Base-by-base conservation (phyloP, 495 filamentous ascomycete genomes). In the Alectoria sarmentosa region DNA sequence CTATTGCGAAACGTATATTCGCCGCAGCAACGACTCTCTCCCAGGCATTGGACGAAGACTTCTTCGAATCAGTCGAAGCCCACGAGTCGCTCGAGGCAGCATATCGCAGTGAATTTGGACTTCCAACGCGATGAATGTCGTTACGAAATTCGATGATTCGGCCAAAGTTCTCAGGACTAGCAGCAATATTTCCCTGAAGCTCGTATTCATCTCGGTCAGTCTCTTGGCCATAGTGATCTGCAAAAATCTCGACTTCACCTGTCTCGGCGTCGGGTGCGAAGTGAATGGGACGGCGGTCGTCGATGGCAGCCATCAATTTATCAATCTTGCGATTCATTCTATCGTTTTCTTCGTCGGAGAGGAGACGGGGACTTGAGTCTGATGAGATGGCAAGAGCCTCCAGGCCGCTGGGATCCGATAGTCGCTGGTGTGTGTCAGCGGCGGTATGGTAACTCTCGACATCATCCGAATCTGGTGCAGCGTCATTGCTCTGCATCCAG, bases 191-290 rank as follows among this genome's bases (percentile, higher is more conserved):
- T 13, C 1, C 39, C 55, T 64, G 41, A 2, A 59, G 14, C 11
- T 64, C 55, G 11, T 42, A 28, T 36, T 36, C 38, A 32, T 28
- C 36, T 3, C 60, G 26, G 23, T 57, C 49, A 9, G 2, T 17
- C 19, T 38, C 19, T 46, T 39, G 21, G 8, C 0, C 36, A 7
- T 63, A 10, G 38, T 17, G 26, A 11, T 52, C 38, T 13, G 52
- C 28, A 15, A 55, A 63, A 28, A 63, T 11, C 2, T 63, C 37
- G 1, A 63, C 17, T 32, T 63, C n/a, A 32, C 61, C 61, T 3
- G 61, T 63, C 7, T 57, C 26, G 15, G 52, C 37, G n/a, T 44
- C 38, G 48, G 61, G 49, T 3, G 49, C 52, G 39, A 63, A 63
- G 15, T 30, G 61, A 52, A 63, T 38, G 15, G 26, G 61, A n/a